Evolutionary conservation across 106 monocot species (phyloP), one percentile per base, ranked within the genome.

Genomic region (Dendrobium nobile): DNA sequence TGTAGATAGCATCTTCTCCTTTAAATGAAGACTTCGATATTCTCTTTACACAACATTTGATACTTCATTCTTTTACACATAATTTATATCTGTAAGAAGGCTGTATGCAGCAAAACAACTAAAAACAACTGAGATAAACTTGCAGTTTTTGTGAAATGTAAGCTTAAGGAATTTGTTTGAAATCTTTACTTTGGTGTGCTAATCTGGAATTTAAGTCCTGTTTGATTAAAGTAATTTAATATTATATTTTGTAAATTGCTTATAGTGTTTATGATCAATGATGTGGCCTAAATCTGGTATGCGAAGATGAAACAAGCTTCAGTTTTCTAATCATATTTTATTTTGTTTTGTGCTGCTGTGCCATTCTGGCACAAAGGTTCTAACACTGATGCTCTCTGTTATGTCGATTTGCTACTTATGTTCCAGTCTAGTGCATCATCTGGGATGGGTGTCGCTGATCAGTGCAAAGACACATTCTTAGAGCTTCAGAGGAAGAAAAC

Each of bases 401-500:
- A n/a, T 33, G 16, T n/a, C 13, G 17, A 73, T 41, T 37, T 73
- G 26, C 11, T 75, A 22, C 20, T 61, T 19, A 20, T 24, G 8
- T n/a, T 75, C 45, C 54, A 83, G 83, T 83, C 83, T 5, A 54
- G 77, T 73, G 78, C 83, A 78, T 78, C 68, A 43, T 83, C 83
- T 83, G 83, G 83, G 65, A 82, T 82, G 77, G 64, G 76, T 24
- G 82, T 77, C 5, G 77, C 82, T 67, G 77, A 67, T 31, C 27
- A 83, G 18, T 83, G 83, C 79, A 83, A 47, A 78, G 64, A 72
- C 45, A 83, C 67, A 44, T 83, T 83, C 73, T 73, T 83, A 48
- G 83, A 83, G 79, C 83, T 83, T 73, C 83, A 83, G 27, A 79
- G 83, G 73, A 83, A 74, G 78, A 83, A 79, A 44, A 26, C 42